phyloP scores from a whole-genome alignment of 495 filamentous ascomycete genomes.

The Xylaria nigripes region DNA sequence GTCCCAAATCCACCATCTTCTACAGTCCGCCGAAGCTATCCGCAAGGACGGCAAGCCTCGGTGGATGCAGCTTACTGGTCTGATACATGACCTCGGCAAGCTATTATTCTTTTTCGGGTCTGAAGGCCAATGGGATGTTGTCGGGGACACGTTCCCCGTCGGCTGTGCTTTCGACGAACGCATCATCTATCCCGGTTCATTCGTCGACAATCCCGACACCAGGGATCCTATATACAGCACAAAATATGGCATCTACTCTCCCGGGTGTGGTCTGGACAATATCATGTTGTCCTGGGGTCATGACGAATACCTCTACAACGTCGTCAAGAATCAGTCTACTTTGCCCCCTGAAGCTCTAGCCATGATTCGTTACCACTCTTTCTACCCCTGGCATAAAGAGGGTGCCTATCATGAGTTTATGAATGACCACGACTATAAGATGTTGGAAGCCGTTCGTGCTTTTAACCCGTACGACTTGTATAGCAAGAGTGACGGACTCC shows the following conservation, averaged over 20 bases:
- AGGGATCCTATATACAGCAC: constrained; percentile 58
- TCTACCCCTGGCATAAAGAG: constrained; percentile 82
- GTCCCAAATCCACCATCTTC: constrained; percentile 77
- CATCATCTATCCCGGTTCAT: constrained; percentile 73
- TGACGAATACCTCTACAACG: constrained; percentile 84
- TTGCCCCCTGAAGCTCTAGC: constrained; percentile 74
- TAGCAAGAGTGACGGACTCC: constrained; percentile 79
- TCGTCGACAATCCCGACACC: constrained; percentile 62
- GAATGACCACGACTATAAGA: constrained; percentile 67
- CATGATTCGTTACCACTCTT: constrained; percentile 85
- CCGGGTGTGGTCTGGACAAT: constrained; percentile 70
- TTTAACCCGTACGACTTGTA: constrained; percentile 92
- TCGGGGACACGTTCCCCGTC: constrained; percentile 89
- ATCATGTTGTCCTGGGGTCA: constrained; percentile 89
- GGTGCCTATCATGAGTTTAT: constrained; percentile 73
- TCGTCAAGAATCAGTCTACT: constrained; percentile 67
- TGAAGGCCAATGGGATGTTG: constrained; percentile 84
- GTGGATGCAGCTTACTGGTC: constrained; percentile 84
- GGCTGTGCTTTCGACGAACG: constrained; percentile 68
- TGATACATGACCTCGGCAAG: constrained; percentile 89
- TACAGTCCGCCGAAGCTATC: constrained; percentile 82
- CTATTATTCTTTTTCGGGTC: constrained; percentile 77
- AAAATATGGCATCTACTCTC: constrained; percentile 67
- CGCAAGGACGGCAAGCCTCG: constrained; percentile 79
- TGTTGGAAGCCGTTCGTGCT: constrained; percentile 71